phyloP scores from a whole-genome alignment of 2,329 filamentous ascomycete genomes.

The Clarireedia monteithiana region DNA sequence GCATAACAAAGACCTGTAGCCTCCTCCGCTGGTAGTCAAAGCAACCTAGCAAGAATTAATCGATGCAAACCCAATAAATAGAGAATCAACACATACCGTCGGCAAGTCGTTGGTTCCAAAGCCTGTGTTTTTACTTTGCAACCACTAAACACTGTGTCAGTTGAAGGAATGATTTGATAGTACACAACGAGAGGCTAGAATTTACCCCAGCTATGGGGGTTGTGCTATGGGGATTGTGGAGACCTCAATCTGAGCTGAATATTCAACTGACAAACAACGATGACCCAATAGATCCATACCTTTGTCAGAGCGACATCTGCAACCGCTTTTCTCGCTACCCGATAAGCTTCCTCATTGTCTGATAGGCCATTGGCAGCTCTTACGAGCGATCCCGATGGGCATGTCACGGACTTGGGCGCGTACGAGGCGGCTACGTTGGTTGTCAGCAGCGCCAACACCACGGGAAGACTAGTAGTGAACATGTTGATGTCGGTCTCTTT shows the following conservation, averaged over 20 bases:
- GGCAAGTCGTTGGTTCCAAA: constrained; percentile 33
- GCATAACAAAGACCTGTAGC: constrained; percentile 24
- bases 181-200: too few species aligned
- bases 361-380: constrained; percentile 32
- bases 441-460: constrained; percentile 9
- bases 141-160: constrained; percentile 3
- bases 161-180: background rate
- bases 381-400: constrained; percentile 32
- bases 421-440: constrained; percentile 21
- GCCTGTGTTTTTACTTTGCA: constrained; percentile 25
- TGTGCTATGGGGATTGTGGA: too few species aligned
- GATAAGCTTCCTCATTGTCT: constrained; percentile 32
- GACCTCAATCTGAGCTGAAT: too few species aligned
- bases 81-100: constrained; percentile 16
- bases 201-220: too few species aligned
- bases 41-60: constrained; percentile 26
- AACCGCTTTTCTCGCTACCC: constrained; percentile 31
- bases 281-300: background rate
- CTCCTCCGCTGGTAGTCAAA: constrained; percentile 31
- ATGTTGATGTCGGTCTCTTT: constrained; percentile 4
- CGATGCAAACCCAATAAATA: background rate
- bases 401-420: constrained; percentile 30
- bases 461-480: constrained; percentile 9
- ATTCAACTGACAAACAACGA: background rate
- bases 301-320: constrained; percentile 32